phyloP scores from a whole-genome alignment of 306 rosid species.

The Vigna reflexopilosa region DNA sequence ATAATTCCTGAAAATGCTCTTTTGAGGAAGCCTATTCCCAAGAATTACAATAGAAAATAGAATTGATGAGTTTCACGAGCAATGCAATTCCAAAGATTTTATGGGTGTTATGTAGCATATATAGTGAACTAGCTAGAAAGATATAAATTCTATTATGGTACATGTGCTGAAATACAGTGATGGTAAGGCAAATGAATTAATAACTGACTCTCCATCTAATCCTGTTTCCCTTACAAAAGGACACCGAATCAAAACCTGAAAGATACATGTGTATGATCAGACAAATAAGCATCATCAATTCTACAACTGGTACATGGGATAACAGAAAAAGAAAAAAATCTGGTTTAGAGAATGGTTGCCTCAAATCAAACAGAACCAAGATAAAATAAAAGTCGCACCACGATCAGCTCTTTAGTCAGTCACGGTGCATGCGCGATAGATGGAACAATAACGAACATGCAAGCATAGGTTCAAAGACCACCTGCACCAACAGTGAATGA shows the following conservation, averaged over 20 bases:
- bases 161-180: constrained; percentile 30
- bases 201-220: constrained; percentile 29
- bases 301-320: neutral
- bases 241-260: constrained; percentile 42
- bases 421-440: constrained; percentile 36
- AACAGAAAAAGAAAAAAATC: constrained; percentile 2
- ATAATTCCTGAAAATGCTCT: neutral
- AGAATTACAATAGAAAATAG: constrained; percentile 28
- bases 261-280: constrained; percentile 21
- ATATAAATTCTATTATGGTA: neutral
- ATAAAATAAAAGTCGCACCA: constrained; percentile 30
- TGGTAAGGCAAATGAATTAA: constrained; percentile 2
- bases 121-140: constrained; percentile 11
- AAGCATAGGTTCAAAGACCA: constrained; percentile 56
- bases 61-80: constrained; percentile 19
- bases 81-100: neutral
- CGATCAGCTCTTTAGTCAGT: constrained; percentile 26
- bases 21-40: neutral
- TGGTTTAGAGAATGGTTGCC: constrained; percentile 13
- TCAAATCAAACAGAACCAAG: constrained; percentile 34
- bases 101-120: constrained; percentile 3
- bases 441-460: constrained; percentile 50
- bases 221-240: constrained; percentile 27
- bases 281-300: constrained; percentile 17
- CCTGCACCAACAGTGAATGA: constrained; percentile 48